A percentile compares a stretch with the other conserved stretches of the same genome.
phyloP scores from a whole-genome alignment of 169 alveolate species.

The Eimeria acervulina region DNA sequence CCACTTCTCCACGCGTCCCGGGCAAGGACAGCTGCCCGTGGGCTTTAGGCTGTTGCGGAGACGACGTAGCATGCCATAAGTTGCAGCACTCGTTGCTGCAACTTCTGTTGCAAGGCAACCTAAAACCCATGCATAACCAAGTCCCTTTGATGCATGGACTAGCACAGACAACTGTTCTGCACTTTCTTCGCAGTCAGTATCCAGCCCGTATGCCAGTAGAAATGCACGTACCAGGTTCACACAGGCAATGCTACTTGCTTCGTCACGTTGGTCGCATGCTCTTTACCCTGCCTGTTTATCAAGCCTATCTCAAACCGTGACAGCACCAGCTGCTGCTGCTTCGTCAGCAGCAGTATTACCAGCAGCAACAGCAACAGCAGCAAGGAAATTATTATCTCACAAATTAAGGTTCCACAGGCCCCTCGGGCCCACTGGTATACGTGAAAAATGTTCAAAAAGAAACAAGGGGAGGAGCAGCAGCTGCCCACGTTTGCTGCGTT shows the following conservation, averaged over 20 bases:
- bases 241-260: neutral
- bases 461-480: constrained; percentile 18
- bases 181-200: neutral
- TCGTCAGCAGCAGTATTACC: neutral
- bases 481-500: neutral
- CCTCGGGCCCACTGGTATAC: neutral
- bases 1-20: neutral
- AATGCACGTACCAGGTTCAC: neutral
- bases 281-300: too few species aligned
- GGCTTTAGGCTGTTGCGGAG: neutral
- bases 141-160: neutral
- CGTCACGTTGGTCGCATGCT: too few species aligned
- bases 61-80: neutral
- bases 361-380: neutral
- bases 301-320: neutral
- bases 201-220: neutral
- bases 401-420: neutral
- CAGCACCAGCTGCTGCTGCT: neutral
- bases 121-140: neutral
- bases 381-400: neutral
- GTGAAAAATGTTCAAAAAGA: neutral
- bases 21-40: neutral
- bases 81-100: neutral
- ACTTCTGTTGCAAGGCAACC: neutral
- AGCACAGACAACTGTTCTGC: neutral